Percentiles rank a stretch among this genome's conserved stretches.
These are phyloP conservation scores for Babesia bovis DNA, from an alignment of 169 alveolate genomes.

Conservation along the genomic window DNA sequence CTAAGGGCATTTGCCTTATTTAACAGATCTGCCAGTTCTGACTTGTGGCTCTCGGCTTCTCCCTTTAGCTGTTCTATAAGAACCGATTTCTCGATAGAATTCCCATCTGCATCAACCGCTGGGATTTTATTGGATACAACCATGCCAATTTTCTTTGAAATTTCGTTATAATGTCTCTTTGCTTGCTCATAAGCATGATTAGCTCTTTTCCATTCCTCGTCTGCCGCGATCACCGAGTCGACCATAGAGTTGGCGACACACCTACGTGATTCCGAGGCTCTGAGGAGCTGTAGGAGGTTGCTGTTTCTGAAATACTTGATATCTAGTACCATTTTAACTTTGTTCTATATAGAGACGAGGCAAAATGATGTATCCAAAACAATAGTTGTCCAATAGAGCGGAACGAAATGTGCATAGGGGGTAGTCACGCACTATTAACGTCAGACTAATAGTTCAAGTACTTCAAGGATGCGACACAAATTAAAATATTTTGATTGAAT, in stretches of 20 bases:
- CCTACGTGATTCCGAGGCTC: constrained; percentile 72
- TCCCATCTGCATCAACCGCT: constrained; percentile 9
- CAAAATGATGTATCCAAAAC: too few species aligned
- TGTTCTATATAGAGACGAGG: background rate
- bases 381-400: too few species aligned
- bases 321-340: constrained; percentile 70
- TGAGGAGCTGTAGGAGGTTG: constrained; percentile 68
- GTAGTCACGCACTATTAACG: too few species aligned
- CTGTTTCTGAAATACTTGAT: constrained; percentile 72
- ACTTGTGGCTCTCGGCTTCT: constrained; percentile 71
- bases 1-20: constrained; percentile 70
- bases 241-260: constrained; percentile 70
- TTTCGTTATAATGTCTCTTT: constrained; percentile 67
- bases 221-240: constrained; percentile 77
- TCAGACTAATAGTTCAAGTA: too few species aligned
- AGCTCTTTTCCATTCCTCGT: constrained; percentile 81
- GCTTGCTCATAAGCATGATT: constrained; percentile 77
- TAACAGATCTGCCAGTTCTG: constrained; percentile 69
- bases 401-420: background rate
- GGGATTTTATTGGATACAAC: constrained; percentile 59
- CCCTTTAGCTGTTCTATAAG: constrained; percentile 68
- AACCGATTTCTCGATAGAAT: constrained; percentile 51
- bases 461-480: too few species aligned
- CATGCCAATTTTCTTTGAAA: constrained; percentile 59
- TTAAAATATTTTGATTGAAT: too few species aligned